Conservation (phyloP, 805 yeast species). For the Wickerhamomyces rabaulensis region DNA sequence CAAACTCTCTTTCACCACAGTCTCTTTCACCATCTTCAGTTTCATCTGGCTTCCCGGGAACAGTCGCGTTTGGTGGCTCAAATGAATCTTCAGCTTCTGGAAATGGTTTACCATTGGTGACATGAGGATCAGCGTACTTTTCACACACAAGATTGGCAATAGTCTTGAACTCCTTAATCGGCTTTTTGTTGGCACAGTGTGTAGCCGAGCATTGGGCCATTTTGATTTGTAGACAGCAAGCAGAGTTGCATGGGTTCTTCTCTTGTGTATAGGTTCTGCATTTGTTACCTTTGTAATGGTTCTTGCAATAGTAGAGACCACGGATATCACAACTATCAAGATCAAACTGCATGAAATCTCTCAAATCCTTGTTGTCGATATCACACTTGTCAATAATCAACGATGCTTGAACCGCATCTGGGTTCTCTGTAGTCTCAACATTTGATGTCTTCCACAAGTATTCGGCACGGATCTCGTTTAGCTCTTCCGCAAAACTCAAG, state of each 20-base stretch:
- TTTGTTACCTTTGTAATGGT: slow-evolving; percentile 12
- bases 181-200: slow-evolving; percentile 15
- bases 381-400: slow-evolving; percentile 20
- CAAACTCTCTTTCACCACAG: slow-evolving; percentile 7
- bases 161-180: slow-evolving; percentile 11
- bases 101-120: slow-evolving; percentile 9
- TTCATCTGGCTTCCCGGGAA: neutral
- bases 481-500: slow-evolving; percentile 8
- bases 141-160: slow-evolving; percentile 20
- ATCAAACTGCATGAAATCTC: slow-evolving; percentile 12
- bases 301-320: slow-evolving; percentile 20
- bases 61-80: neutral
- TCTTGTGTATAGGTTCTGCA: slow-evolving; percentile 12
- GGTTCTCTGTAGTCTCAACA: neutral
- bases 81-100: neutral
- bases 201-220: slow-evolving; percentile 21
- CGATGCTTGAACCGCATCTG: slow-evolving; percentile 4
- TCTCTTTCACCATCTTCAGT: neutral
- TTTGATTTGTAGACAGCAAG: slow-evolving; percentile 21
- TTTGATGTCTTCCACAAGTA: slow-evolving; percentile 10
- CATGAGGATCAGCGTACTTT: slow-evolving; percentile 20
- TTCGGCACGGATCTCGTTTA: slow-evolving; percentile 13
- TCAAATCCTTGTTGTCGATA: slow-evolving; percentile 9
- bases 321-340: slow-evolving; percentile 22
- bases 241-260: slow-evolving; percentile 18